Evolutionary conservation across 495 filamentous ascomycete species (phyloP), one percentile per base, ranked within the genome.

Genomic region (Hypoxylon intermedium): DNA sequence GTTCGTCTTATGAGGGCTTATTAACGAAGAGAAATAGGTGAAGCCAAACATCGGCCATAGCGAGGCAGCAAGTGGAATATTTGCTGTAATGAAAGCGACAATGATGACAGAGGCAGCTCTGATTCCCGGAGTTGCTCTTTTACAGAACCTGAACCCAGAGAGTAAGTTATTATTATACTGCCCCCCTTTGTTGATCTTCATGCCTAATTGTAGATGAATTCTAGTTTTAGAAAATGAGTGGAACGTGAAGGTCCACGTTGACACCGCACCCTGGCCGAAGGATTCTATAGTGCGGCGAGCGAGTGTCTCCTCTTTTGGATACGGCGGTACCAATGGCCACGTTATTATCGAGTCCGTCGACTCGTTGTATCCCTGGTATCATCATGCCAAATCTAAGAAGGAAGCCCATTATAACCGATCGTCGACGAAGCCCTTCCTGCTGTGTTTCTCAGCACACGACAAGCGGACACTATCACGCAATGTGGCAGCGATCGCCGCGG

Each of bases 1-100:
- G 1, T 24, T 19, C 6, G 6, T 45, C 12, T n/a, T 18, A 9
- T 16, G 7, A 18, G 6, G n/a, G 5, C 11, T 21, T 37, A 5
- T 31, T 49, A 37, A 49, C 45, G 26, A 2, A 13, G 40, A 24
- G 40, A 49, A 49, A 19, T 69, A 72, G 37, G 65, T 77, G 5
- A 82, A 81, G 45, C 71, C 74, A 1, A 78, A 79, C 48, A 57
- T 81, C 9, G 77, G 79, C 7, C 80, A 80, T 42, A 66, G 68
- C 1, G 75, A 79, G 46, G 67, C 66, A 0, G 68, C 70, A 0
- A 70, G 66, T 21, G 73, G 82, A 0, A 73, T 87, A 31, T 74
- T 79, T 1, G 78, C 77, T 1, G 60, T 87, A 2, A 83, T 87
- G 51, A 87, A 87, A 61, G 77, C 78, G 0, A 70, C 77, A 1